Base-by-base conservation (phyloP, 2,329 filamentous ascomycete genomes). In the Claviceps cyperi region DNA sequence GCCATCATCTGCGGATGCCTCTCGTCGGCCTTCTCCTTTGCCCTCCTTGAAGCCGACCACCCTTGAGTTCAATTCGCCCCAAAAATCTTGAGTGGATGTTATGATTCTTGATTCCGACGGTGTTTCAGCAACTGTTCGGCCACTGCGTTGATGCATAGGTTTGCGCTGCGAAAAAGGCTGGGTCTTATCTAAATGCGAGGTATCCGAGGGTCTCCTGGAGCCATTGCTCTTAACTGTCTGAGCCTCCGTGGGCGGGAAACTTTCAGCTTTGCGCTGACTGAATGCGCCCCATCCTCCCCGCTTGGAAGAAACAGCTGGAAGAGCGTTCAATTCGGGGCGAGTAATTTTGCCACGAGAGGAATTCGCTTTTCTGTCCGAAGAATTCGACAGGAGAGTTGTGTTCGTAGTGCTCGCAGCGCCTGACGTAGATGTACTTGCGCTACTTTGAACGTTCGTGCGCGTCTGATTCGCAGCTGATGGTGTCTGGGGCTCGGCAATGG, bases 391-490 rank as follows among this genome's bases (percentile, higher is more conserved):
- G 15, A 37, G 15, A 19, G 13, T 24, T 15, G 40, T 15, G 13
- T 22, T 15, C 21, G 28, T 11, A 32, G 28, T 32, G 28, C 28
- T 32, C 28, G 40, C 21, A 8, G 28, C 36, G 22, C 17, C 43
- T 36, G 47, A 17, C 32, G 38, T 21, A 43, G 40, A 35, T 1
- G n/a, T 19, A 22, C 38, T 47, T 43, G 39, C 14, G 35, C 32
- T 32, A 19, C 19, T 38, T 36, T 28, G 38, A 38, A 39, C 47
- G n/a, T 43, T 44, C 14, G 58, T 53, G n/a, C 59, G 57, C 58
- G 60, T 59, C 5, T 60, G 58, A 22, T 50, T 53, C 2, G 62
- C 60, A 4, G 61, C 60, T 24, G 55, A 53, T 8, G 61, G 57
- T 5, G 57, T 49, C 28, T 50, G 56, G n/a, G 61, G 57, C 17